Evolutionary conservation across 208 protist species (phyloP).

Genomic region (Leptomonas pyrrhocoris): DNA sequence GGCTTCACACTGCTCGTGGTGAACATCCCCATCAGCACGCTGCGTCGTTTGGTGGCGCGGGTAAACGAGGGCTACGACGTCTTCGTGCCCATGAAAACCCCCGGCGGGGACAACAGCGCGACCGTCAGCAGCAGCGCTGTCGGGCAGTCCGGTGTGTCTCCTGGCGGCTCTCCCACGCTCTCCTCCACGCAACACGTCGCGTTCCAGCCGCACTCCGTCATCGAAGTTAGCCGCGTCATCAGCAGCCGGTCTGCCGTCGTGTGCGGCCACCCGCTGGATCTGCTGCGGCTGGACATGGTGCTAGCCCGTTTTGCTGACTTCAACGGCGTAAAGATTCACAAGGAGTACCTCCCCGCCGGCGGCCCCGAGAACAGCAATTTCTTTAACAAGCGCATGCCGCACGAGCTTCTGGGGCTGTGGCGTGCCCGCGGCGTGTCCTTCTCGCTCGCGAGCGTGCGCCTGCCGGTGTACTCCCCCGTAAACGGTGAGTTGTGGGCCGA

Average conservation of each 20-base stretch:
- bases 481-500: constrained; percentile 57
- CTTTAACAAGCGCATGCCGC: constrained; percentile 60
- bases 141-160: neutral
- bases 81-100: constrained; percentile 13
- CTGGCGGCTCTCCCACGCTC: neutral
- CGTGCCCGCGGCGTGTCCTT: constrained; percentile 46
- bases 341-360: constrained; percentile 63
- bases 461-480: constrained; percentile 76
- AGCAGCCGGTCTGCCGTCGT: constrained; percentile 68
- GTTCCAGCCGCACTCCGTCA: constrained; percentile 49
- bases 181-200: neutral
- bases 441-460: constrained; percentile 39
- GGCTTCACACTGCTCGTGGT: constrained; percentile 69
- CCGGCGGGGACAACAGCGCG: neutral
- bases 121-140: neutral
- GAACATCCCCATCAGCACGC: constrained; percentile 69
- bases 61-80: constrained; percentile 57
- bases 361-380: constrained; percentile 70
- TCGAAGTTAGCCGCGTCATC: constrained; percentile 76
- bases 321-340: constrained; percentile 73
- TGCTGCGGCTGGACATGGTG: constrained; percentile 63
- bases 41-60: constrained; percentile 57
- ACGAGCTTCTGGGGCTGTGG: constrained; percentile 65
- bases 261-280: constrained; percentile 77
- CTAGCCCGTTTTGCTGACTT: constrained; percentile 60